phyloP scores from a whole-genome alignment of 345 rosid genomes.

The Aquilaria sinensis region DNA sequence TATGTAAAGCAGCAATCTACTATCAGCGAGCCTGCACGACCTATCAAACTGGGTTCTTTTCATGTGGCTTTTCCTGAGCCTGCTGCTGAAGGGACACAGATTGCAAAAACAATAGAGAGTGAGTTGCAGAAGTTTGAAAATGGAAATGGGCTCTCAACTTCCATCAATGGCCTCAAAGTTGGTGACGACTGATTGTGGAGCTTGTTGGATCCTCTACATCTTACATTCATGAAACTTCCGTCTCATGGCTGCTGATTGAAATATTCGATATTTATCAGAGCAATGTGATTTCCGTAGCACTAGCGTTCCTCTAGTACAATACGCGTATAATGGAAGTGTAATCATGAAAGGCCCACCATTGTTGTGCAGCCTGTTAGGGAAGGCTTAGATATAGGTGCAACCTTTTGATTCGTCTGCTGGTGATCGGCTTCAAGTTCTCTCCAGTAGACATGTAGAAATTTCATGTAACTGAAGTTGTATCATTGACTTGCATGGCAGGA shows the following conservation, averaged over 20 bases:
- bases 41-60: slow-evolving; percentile 78
- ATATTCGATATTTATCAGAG: slow-evolving; percentile 8
- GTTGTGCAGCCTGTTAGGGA: background rate
- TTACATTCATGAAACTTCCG: background rate
- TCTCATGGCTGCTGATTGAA: background rate
- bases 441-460: slow-evolving; percentile 14
- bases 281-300: background rate
- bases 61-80: slow-evolving; percentile 82
- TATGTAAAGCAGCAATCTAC: slow-evolving; percentile 65
- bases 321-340: slow-evolving; percentile 3
- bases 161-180: slow-evolving; percentile 27
- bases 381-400: slow-evolving; percentile 2
- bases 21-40: slow-evolving; percentile 27
- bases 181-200: slow-evolving; percentile 17
- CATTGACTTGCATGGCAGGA: background rate
- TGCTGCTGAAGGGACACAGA: slow-evolving; percentile 48
- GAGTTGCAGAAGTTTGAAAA: slow-evolving; percentile 66
- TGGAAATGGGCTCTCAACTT: slow-evolving; percentile 28
- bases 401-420: slow-evolving; percentile 1
- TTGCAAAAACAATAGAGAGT: slow-evolving; percentile 65
- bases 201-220: background rate
- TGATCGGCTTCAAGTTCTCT: slow-evolving; percentile 11
- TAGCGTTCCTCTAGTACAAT: slow-evolving; percentile 10
- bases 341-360: background rate
- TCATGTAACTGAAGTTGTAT: background rate